These are phyloP conservation scores for Fusarium sp. DNA, from an alignment of 2,329 filamentous ascomycete genomes.

Conservation along the genomic window DNA sequence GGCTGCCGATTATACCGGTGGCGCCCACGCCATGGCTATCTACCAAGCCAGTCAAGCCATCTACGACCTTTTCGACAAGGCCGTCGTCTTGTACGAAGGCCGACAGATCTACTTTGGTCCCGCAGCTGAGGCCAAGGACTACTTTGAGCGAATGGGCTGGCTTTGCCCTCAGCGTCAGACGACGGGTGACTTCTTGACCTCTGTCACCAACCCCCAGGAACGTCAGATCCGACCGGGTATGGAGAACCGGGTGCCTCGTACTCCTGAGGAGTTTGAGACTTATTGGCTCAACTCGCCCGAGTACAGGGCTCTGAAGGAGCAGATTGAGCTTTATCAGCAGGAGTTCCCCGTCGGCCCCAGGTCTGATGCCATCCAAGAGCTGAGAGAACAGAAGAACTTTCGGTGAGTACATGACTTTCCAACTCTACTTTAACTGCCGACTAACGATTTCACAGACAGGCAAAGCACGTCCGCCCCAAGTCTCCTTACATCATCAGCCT, in stretches of 20 bases:
- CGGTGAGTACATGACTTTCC: background rate
- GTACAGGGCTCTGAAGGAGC: background rate
- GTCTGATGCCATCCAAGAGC: background rate
- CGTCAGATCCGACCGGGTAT: background rate
- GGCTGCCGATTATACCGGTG: background rate
- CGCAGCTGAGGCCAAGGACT: background rate
- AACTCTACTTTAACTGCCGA: background rate
- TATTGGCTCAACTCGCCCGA: background rate
- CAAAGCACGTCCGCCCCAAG: background rate
- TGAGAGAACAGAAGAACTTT: background rate
- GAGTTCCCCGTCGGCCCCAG: background rate
- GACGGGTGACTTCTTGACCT: background rate
- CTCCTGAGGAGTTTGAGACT: background rate
- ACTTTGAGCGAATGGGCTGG: background rate
- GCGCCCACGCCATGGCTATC: background rate
- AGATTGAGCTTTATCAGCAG: constrained; percentile 1
- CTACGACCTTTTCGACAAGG: background rate
- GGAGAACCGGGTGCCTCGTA: background rate
- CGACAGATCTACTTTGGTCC: background rate
- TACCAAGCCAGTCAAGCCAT: background rate
- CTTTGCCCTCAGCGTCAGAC: background rate
- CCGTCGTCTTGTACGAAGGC: background rate
- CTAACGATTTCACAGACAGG: background rate
- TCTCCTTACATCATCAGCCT: background rate
- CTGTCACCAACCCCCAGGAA: background rate